Percentiles rank a stretch among this genome's conserved stretches.
These are phyloP conservation scores for Petasospora rhodanensis DNA, from an alignment of 1,139 yeast genomes.

Conservation along the genomic window DNA sequence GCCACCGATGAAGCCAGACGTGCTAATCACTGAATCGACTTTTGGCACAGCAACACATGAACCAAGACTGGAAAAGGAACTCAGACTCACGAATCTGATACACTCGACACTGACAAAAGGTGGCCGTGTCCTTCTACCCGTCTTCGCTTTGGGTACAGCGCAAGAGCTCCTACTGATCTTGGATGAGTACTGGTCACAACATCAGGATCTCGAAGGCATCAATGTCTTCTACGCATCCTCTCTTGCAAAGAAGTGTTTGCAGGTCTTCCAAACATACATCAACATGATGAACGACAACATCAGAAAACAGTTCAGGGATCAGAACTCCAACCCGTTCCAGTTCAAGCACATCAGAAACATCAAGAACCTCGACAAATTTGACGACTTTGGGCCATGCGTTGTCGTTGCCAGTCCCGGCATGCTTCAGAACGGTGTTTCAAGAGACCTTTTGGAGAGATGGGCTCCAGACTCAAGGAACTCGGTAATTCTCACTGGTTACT, in stretches of 20 bases:
- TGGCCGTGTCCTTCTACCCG: constrained; percentile 90
- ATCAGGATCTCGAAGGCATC: constrained; percentile 76
- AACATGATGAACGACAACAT: constrained; percentile 96
- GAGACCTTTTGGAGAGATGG: constrained; percentile 92
- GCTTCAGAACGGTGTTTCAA: constrained; percentile 92
- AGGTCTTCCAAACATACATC: constrained; percentile 93
- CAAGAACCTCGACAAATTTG: constrained; percentile 75
- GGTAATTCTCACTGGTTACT: constrained; percentile 88
- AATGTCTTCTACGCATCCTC: constrained; percentile 90
- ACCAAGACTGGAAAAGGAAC: constrained; percentile 81
- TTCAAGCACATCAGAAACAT: constrained; percentile 82
- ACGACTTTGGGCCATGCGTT: constrained; percentile 93
- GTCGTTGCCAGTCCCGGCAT: constrained; percentile 97
- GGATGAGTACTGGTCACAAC: constrained; percentile 90
- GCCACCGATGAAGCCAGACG: constrained; percentile 85
- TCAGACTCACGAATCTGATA: constrained; percentile 70
- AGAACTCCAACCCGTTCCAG: constrained; percentile 79
- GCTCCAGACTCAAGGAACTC: constrained; percentile 93
- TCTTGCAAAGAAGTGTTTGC: constrained; percentile 93
- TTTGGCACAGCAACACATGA: constrained; percentile 98
- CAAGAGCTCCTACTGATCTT: constrained; percentile 85
- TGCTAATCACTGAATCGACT: constrained; percentile 89
- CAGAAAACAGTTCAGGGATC: constrained; percentile 70
- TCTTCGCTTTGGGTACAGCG: constrained; percentile 94
- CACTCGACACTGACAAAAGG: constrained; percentile 85